Percentiles rank a stretch among this genome's conserved stretches.
These are phyloP conservation scores for Kalmusia sp. DNA, from an alignment of 2,329 filamentous ascomycete species.

Conservation along the genomic window DNA sequence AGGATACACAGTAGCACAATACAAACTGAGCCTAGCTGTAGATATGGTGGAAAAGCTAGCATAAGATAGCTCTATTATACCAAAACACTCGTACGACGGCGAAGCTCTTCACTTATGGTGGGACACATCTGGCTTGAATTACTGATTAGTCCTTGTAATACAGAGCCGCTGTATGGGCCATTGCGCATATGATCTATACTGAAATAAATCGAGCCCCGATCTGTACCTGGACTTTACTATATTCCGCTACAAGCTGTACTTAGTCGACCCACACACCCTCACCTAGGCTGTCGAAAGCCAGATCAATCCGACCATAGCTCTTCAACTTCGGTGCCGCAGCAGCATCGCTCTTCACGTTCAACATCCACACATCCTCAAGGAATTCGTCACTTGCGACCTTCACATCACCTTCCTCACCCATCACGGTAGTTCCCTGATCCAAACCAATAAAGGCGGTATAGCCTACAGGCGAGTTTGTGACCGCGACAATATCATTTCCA, in stretches of 20 bases:
- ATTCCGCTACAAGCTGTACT: neutral
- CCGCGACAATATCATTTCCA: slow-evolving; percentile 21
- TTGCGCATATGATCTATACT: too few species aligned
- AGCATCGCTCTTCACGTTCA: slow-evolving; percentile 6
- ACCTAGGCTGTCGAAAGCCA: slow-evolving; percentile 12
- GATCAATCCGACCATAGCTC: slow-evolving; percentile 14
- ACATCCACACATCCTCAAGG: slow-evolving; percentile 10
- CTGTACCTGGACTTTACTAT: too few species aligned
- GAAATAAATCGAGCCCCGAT: too few species aligned
- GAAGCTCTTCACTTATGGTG: too few species aligned
- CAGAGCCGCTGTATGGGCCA: too few species aligned
- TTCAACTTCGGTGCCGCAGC: slow-evolving; percentile 11
- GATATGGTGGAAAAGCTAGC: too few species aligned
- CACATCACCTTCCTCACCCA: neutral
- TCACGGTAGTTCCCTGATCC: slow-evolving; percentile 4
- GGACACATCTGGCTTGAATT: too few species aligned
- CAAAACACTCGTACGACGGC: too few species aligned
- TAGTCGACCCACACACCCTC: slow-evolving; percentile 47
- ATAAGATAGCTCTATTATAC: too few species aligned
- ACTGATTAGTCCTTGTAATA: too few species aligned
- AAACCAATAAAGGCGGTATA: slow-evolving; percentile 27
- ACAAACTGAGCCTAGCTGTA: too few species aligned
- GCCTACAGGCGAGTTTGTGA: slow-evolving; percentile 25
- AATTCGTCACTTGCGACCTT: slow-evolving; percentile 9
- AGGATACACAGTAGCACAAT: too few species aligned